phyloP scores from a whole-genome alignment of 139 green algal genomes.

The Nannochloris sp. region DNA sequence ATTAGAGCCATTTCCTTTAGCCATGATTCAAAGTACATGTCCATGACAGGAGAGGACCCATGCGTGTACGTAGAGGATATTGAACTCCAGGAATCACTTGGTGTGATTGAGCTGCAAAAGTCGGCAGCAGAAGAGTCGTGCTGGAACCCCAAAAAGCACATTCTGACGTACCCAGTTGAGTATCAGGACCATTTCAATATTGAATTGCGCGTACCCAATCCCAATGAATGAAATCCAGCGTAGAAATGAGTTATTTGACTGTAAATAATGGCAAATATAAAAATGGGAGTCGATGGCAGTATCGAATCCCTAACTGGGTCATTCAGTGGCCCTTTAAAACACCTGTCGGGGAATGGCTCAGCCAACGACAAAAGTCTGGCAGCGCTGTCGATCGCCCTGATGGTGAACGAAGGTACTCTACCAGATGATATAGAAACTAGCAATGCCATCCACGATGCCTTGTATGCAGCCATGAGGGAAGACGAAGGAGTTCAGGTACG shows the following conservation, averaged over 20 bases:
- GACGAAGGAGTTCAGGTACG: not conserved
- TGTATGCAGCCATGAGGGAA: too few species aligned
- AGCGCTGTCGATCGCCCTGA: too few species aligned
- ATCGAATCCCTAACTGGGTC: too few species aligned
- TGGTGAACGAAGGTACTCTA: too few species aligned
- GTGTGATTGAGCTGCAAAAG: not conserved
- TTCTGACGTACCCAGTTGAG: conserved; percentile 10
- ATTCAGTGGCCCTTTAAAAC: too few species aligned
- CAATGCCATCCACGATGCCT: too few species aligned
- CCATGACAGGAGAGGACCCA: conserved; percentile 22
- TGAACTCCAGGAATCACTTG: conserved; percentile 9
- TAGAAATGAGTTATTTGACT: not conserved
- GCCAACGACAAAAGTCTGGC: too few species aligned
- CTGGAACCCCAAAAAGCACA: conserved; percentile 18
- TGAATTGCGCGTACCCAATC: not conserved
- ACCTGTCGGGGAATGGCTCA: too few species aligned
- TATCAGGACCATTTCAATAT: conserved; percentile 3
- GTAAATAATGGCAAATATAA: not conserved
- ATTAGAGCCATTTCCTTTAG: conserved; percentile 18
- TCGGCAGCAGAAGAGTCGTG: conserved; percentile 10
- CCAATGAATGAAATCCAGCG: not conserved
- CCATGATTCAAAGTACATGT: conserved; percentile 28
- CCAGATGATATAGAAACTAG: too few species aligned
- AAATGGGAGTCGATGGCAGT: too few species aligned
- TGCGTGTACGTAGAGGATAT: conserved; percentile 25